A percentile compares a stretch with the other conserved stretches of the same genome.
phyloP scores from a whole-genome alignment of 2,329 filamentous ascomycete species.

The Tricladium varicosporioides region DNA sequence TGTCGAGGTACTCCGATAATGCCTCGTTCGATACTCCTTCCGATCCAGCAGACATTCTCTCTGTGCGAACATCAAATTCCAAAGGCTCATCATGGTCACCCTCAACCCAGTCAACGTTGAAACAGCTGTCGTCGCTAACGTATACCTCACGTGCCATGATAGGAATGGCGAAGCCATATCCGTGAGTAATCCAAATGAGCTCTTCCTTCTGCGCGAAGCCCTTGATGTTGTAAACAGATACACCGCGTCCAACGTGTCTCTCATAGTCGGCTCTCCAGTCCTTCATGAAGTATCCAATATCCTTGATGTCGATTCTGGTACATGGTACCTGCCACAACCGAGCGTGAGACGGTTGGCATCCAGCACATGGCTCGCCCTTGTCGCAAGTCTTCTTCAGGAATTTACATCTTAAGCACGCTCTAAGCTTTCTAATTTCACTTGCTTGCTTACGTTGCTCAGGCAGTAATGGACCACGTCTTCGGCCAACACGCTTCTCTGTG shows the following conservation, averaged over 20 bases:
- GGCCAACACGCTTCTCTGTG: conserved; percentile 88
- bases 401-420: conserved; percentile 93
- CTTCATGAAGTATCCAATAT: conserved; percentile 98
- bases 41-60: conserved; percentile 83
- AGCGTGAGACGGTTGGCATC: conserved; percentile 93
- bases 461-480: conserved; percentile 82
- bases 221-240: conserved; percentile 94
- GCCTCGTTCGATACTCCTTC: conserved; percentile 80
- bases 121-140: conserved; percentile 88
- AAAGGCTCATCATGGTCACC: conserved; percentile 71
- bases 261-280: conserved; percentile 98
- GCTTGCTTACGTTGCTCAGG: conserved; percentile 96
- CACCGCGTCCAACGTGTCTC: conserved; percentile 79
- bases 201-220: conserved; percentile 68
- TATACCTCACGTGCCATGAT: conserved; percentile 93
- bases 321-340: conserved; percentile 96
- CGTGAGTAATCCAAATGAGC: conserved; percentile 89
- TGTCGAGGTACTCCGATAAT: conserved; percentile 89
- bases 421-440: conserved; percentile 91
- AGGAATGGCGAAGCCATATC: conserved; percentile 89
- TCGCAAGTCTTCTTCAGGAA: conserved; percentile 99
- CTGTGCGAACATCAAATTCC: conserved; percentile 82
- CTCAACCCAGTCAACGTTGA: conserved; percentile 93
- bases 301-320: conserved; percentile 97
- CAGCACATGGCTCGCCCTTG: conserved; percentile 92